Evolutionary conservation across 306 rosid genomes (phyloP), one percentile per base, ranked within the genome.

Genomic region (Sicyos baderoa): DNA sequence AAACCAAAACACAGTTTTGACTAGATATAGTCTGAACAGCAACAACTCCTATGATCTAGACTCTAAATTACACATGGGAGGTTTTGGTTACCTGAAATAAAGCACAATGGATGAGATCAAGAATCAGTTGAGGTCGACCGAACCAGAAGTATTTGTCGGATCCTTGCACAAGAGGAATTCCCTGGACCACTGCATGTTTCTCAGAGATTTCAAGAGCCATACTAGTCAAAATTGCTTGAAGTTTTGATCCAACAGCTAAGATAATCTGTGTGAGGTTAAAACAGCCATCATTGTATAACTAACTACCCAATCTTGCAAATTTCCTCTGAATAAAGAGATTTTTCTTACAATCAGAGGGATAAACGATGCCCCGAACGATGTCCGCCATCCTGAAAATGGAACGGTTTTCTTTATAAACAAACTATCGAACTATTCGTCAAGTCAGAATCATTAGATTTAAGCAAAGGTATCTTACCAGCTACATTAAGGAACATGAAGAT

Each of bases 121-220:
- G 99, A 83, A 93, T 71, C 72, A 93, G 79, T 50, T 84, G 88
- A 23, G 99, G 99, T 66, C 76, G 85, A 69, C 89, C 91, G 68
- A 93, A 93, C 99, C 99, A 93, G 76, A 93, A 93, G 71, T 93
- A 90, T 71, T 68, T 78, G 76, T 93, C 95, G 5, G 97, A 93
- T 49, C 90, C 96, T 79, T 85, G 89, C 76, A 93, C 99, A 44
- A 93, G 91, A 45, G 99, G 99, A 77, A 93, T 93, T 68, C 99
- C 99, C 78, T 93, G 96, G 52, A 93, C 88, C 66, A 93, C 96
- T 50, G 97, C 96, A 68, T 93, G 99, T 57, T 75, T 88, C 74
- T 93, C 99, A 11, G 90, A 79, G 76, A 93, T 73, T 80, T 90
- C 97, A 21, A 93, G 82, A 58, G 99, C 99, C 99, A 93, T 93